A percentile compares a stretch with the other conserved stretches of the same genome.
phyloP scores from a whole-genome alignment of 495 filamentous ascomycete species.

The Penicillium chermesinum region DNA sequence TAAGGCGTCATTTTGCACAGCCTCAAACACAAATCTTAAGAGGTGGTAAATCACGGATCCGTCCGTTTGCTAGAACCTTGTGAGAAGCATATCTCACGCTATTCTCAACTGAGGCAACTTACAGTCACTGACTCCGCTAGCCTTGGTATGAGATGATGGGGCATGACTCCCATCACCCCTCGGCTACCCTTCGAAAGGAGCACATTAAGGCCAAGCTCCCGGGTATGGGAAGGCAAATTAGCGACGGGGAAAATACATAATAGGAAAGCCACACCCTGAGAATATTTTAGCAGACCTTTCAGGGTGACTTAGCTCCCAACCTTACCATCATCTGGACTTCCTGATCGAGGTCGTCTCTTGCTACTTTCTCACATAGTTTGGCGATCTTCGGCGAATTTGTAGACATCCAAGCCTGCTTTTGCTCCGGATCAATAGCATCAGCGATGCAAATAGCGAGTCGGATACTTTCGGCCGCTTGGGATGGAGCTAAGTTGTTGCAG shows the following conservation, averaged over 20 bases:
- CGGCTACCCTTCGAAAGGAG: slow-evolving; percentile 27
- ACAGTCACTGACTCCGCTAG: slow-evolving; percentile 25
- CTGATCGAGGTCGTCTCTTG: slow-evolving; percentile 30
- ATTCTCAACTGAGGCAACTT: not conserved
- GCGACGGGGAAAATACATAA: slow-evolving; percentile 23
- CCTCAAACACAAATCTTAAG: slow-evolving; percentile 21
- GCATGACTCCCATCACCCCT: slow-evolving; percentile 17
- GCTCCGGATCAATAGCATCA: slow-evolving; percentile 34
- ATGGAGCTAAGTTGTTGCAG: slow-evolving; percentile 26
- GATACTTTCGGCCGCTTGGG: slow-evolving; percentile 45
- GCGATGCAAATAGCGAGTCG: slow-evolving; percentile 46
- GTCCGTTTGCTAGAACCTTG: slow-evolving; percentile 16
- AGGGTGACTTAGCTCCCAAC: not conserved
- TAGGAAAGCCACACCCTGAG: slow-evolving; percentile 38
- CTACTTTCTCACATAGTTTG: slow-evolving; percentile 51
- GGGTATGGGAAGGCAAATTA: slow-evolving; percentile 22
- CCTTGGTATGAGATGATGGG: slow-evolving; percentile 18
- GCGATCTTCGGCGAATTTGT: slow-evolving; percentile 37
- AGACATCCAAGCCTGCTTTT: slow-evolving; percentile 42
- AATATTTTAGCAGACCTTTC: not conserved
- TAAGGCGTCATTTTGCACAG: slow-evolving; percentile 11
- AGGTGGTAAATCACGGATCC: slow-evolving; percentile 20
- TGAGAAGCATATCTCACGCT: too few species aligned
- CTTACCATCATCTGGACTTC: slow-evolving; percentile 43
- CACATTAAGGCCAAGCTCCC: slow-evolving; percentile 19